Conservation (phyloP, 2,329 filamentous ascomycete genomes). For the Nemania diffusa region DNA sequence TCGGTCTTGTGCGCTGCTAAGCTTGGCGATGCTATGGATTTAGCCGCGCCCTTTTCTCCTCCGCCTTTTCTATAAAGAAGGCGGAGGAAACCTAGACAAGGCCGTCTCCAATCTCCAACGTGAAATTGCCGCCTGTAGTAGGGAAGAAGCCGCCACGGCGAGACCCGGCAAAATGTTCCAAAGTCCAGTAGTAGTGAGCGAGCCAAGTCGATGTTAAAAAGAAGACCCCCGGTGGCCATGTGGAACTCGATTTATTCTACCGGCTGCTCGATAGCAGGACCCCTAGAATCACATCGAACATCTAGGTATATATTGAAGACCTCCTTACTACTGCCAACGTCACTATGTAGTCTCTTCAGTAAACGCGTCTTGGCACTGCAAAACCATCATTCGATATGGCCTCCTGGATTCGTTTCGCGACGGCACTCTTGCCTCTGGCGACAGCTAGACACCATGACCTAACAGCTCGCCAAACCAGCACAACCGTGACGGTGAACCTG, state of each 20-base stretch:
- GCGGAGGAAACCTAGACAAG: conserved; percentile 18
- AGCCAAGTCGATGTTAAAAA: neutral
- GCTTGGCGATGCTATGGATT: conserved; percentile 24
- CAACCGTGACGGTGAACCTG: conserved; percentile 45
- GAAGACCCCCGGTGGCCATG: conserved; percentile 4
- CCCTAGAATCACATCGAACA: neutral
- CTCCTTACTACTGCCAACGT: too few relatives aligned
- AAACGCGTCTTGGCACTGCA: neutral
- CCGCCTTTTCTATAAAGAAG: conserved; percentile 12
- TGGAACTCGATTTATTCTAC: conserved; percentile 12
- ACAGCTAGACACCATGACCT: conserved; percentile 8
- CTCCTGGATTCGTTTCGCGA: conserved; percentile 31
- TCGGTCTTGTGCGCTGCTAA: conserved; percentile 13
- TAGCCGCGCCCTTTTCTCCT: conserved; percentile 32
- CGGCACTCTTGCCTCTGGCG: conserved; percentile 16
- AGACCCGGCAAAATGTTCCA: conserved; percentile 30
- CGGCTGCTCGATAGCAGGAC: conserved; percentile 15
- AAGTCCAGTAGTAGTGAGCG: conserved; percentile 7
- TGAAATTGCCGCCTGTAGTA: conserved; percentile 13
- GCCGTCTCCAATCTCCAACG: conserved; percentile 13
- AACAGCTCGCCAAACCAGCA: conserved; percentile 24
- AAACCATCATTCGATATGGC: conserved; percentile 7
- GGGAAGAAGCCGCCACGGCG: conserved; percentile 12
- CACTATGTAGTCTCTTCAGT: neutral
- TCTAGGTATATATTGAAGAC: conserved; percentile 6